Evolutionary conservation across 2,329 filamentous ascomycete species (phyloP).

Genomic region (Fusarium albosuccineum): DNA sequence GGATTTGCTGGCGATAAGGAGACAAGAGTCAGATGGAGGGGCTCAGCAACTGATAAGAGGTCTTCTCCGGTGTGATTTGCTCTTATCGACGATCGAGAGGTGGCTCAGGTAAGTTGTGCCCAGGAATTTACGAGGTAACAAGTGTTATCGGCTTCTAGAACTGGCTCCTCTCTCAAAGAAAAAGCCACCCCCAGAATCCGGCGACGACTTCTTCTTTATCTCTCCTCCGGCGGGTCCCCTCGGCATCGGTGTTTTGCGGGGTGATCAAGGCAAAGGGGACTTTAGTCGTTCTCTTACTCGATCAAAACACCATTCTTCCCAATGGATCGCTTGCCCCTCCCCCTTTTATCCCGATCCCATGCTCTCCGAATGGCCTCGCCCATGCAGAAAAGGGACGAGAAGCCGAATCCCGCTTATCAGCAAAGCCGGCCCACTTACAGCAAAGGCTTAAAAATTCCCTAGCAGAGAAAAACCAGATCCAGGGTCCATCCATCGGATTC

Average conservation of each 20-base stretch:
- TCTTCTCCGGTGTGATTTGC: conserved; percentile 11
- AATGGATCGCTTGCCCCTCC: conserved; percentile 12
- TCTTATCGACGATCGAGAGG: conserved; percentile 19
- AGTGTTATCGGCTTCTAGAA: conserved; percentile 20
- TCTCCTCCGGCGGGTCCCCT: background rate
- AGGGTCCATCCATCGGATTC: conserved; percentile 43
- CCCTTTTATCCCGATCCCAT: background rate
- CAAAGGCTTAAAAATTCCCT: conserved; percentile 2
- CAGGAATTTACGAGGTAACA: conserved; percentile 5
- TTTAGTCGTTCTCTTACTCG: conserved; percentile 31
- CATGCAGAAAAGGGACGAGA: conserved; percentile 9
- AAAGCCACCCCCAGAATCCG: conserved; percentile 27
- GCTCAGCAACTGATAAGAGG: conserved; percentile 28
- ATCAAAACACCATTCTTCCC: conserved; percentile 24
- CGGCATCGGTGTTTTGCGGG: conserved; percentile 27
- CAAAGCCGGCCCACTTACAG: conserved; percentile 28
- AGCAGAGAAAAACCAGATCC: conserved; percentile 4
- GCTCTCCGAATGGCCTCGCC: conserved; percentile 2
- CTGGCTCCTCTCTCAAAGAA: background rate
- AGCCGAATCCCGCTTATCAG: conserved; percentile 22
- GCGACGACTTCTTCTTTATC: conserved; percentile 34
- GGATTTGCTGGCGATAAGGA: conserved; percentile 39
- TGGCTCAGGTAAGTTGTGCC: background rate
- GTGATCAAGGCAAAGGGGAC: background rate
- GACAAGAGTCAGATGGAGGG: conserved; percentile 12